These are phyloP conservation scores for Podospora tetraspora DNA, from an alignment of 495 filamentous ascomycete species.

Conservation along the genomic window DNA sequence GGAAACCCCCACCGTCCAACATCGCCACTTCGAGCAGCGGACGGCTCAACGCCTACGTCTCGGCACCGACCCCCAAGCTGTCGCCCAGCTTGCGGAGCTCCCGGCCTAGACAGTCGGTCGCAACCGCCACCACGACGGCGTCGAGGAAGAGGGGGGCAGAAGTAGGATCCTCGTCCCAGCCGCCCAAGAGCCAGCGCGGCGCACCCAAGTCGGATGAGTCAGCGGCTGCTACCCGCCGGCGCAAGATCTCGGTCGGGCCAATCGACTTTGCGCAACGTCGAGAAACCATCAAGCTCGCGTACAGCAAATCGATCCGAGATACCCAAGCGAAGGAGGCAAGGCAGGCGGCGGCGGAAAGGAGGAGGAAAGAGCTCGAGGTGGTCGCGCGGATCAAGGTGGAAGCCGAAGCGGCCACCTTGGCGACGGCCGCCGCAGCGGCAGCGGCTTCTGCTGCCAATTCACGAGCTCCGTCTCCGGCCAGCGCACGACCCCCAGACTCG, in stretches of 20 bases:
- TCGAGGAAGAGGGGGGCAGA: constrained; percentile 51
- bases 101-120: constrained; percentile 72
- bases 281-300: constrained; percentile 72
- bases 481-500: constrained; percentile 3
- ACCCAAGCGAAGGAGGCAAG: constrained; percentile 56
- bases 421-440: constrained; percentile 20
- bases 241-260: constrained; percentile 53
- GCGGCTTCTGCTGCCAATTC: constrained; percentile 13
- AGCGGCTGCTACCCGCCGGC: constrained; percentile 27
- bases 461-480: not conserved
- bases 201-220: constrained; percentile 31
- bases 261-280: constrained; percentile 75
- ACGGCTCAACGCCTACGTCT: constrained; percentile 52
- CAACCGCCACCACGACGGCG: constrained; percentile 60
- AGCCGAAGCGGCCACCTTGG: constrained; percentile 28
- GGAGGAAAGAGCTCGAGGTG: constrained; percentile 37
- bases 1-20: constrained; percentile 29
- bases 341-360: constrained; percentile 39
- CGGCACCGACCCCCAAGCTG: constrained; percentile 43
- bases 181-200: constrained; percentile 35
- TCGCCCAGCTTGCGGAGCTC: constrained; percentile 77
- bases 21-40: constrained; percentile 30
- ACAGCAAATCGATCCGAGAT: constrained; percentile 69
- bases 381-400: constrained; percentile 31
- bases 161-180: constrained; percentile 33